A percentile compares a stretch with the other conserved stretches of the same genome.
These are phyloP conservation scores for Cyphellophora europaea DNA, from an alignment of 2,329 filamentous ascomycete species.

Conservation along the genomic window DNA sequence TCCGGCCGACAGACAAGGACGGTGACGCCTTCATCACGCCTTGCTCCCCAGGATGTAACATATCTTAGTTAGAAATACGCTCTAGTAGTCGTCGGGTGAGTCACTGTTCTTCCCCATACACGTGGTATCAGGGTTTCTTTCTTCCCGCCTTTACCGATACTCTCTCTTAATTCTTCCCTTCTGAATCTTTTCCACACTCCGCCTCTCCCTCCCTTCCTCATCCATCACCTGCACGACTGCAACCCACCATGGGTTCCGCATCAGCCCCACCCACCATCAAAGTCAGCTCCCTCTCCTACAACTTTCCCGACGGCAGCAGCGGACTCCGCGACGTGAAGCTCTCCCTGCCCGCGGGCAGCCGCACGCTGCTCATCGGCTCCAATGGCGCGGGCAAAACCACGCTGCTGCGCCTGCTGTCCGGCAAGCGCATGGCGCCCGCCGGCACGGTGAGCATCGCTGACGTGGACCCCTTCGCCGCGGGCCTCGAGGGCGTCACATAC, in stretches of 20 bases:
- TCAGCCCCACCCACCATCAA: conserved; percentile 51
- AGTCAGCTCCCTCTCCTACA: conserved; percentile 72
- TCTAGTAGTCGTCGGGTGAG: no score
- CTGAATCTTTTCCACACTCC: neutral
- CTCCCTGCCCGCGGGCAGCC: conserved; percentile 68
- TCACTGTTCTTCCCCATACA: no score
- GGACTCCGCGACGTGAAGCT: conserved; percentile 68
- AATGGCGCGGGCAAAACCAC: conserved; percentile 98
- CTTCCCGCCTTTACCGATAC: no score
- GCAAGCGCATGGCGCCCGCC: conserved; percentile 81
- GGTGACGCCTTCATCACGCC: no score
- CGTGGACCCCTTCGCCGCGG: conserved; percentile 83
- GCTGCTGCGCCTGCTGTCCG: conserved; percentile 83
- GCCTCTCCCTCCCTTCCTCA: neutral
- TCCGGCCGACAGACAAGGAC: no score
- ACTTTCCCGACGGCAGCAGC: conserved; percentile 74
- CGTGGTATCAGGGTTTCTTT: no score
- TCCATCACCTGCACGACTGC: neutral
- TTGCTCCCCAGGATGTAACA: no score
- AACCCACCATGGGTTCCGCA: neutral
- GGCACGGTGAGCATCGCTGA: conserved; percentile 68
- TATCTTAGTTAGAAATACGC: no score
- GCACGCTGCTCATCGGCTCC: conserved; percentile 84
- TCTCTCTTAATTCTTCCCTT: no score
- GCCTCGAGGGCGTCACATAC: conserved; percentile 90